Percentiles rank a stretch among this genome's conserved stretches.
Conservation (phyloP, 148 eudicot genomes). For the Hydrangea macrophylla region DNA sequence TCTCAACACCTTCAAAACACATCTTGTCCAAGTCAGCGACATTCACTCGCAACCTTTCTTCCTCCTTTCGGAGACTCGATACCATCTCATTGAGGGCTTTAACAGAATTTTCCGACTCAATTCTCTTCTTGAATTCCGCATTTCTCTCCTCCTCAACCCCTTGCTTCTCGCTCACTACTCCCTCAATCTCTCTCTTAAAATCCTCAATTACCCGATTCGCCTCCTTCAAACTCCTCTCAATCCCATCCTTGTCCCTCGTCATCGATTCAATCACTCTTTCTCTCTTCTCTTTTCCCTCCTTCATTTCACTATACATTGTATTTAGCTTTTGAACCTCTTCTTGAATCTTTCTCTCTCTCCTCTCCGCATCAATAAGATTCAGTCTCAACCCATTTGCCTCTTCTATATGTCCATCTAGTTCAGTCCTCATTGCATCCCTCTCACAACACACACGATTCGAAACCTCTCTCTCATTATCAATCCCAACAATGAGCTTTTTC, state of each 20-base stretch:
- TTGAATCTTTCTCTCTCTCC: conserved; percentile 18
- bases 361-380: conserved; percentile 31
- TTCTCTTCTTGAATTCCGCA: conserved; percentile 17
- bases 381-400: conserved; percentile 30
- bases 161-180: conserved; percentile 31
- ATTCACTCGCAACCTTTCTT: conserved; percentile 18
- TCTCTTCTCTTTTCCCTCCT: conserved; percentile 30
- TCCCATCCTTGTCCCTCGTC: conserved; percentile 24
- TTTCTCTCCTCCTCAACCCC: conserved; percentile 29
- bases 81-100: conserved; percentile 27
- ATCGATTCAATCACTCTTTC: conserved; percentile 31
- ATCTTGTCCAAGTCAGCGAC: conserved; percentile 48
- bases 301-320: conserved; percentile 11
- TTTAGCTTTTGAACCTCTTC: conserved; percentile 28
- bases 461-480: conserved; percentile 25
- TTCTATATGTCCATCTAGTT: conserved; percentile 16
- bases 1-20: conserved; percentile 27
- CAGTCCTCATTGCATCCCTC: conserved; percentile 31
- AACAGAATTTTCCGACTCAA: conserved; percentile 37
- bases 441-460: conserved; percentile 17
- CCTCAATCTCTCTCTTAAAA: conserved; percentile 31
- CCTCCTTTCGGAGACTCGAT: conserved; percentile 31
- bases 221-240: conserved; percentile 28
- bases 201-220: conserved; percentile 27
- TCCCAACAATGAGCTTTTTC: conserved; percentile 26